phyloP scores from a whole-genome alignment of 1,139 yeast species.

The Kodamaea arcana region DNA sequence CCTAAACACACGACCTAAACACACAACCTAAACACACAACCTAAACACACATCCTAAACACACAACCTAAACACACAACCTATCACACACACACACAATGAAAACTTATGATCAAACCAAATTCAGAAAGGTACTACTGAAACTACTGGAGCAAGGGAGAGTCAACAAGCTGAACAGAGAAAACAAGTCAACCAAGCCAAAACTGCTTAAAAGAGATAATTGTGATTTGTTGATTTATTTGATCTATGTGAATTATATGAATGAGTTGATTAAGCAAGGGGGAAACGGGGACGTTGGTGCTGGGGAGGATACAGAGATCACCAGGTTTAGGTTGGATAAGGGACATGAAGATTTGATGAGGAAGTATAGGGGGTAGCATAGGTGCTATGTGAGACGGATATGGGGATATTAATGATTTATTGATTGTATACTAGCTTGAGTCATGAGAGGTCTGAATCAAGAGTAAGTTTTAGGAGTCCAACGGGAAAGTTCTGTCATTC shows the following conservation, averaged over 20 bases:
- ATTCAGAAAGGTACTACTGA: constrained; percentile 18
- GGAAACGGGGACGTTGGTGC: constrained; percentile 32
- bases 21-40: no score
- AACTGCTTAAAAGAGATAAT: constrained; percentile 30
- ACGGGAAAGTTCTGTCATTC: no score
- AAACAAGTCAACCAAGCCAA: constrained; percentile 4
- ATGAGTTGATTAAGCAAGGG: constrained; percentile 33
- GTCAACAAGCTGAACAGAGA: no score
- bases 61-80: no score
- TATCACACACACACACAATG: no score
- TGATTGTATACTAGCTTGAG: no score
- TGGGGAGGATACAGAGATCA: constrained; percentile 24
- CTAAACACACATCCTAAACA: no score
- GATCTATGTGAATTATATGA: constrained; percentile 45
- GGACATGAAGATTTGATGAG: constrained; percentile 22
- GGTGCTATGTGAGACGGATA: no score
- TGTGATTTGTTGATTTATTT: constrained; percentile 45
- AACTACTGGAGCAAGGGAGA: constrained; percentile 8
- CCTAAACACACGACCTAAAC: no score
- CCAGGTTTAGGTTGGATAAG: constrained; percentile 15
- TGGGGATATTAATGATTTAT: no score
- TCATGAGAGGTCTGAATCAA: no score
- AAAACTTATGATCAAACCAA: constrained; percentile 19
- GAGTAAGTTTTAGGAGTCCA: no score
- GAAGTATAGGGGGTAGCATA: constrained; percentile 30